Percentiles rank a stretch among this genome's conserved stretches.
Conservation (phyloP, 2,329 filamentous ascomycete species). For the Talaromyces atroroseus region DNA sequence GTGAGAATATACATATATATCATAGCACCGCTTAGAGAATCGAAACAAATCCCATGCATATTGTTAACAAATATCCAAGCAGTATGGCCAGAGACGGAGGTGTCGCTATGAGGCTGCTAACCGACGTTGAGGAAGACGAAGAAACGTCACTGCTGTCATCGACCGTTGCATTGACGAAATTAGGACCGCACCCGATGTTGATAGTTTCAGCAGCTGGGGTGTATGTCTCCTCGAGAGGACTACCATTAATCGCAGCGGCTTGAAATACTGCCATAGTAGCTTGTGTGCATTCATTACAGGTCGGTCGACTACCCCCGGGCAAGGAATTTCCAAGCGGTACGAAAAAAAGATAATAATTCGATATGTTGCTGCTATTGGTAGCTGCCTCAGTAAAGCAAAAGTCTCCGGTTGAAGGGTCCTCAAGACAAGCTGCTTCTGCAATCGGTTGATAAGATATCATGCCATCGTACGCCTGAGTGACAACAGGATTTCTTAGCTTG, state of each 20-base stretch:
- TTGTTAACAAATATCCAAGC: not conserved
- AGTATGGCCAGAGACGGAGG: not conserved
- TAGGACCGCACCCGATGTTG: constrained; percentile 57
- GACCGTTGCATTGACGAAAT: constrained; percentile 49
- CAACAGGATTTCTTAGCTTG: constrained; percentile 59
- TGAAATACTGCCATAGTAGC: constrained; percentile 80
- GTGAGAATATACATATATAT: not conserved
- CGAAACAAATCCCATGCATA: not conserved
- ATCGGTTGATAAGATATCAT: constrained; percentile 71
- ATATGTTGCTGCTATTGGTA: constrained; percentile 64
- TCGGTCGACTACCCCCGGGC: constrained; percentile 61
- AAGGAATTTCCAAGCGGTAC: constrained; percentile 71
- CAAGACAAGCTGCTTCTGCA: constrained; percentile 75
- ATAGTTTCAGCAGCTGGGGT: constrained; percentile 64
- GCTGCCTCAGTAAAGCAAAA: constrained; percentile 81
- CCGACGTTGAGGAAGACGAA: constrained; percentile 1
- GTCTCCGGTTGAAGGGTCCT: constrained; percentile 56
- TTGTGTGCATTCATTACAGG: constrained; percentile 69
- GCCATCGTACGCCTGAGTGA: constrained; percentile 68
- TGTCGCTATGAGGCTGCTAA: not conserved
- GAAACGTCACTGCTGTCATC: constrained; percentile 19
- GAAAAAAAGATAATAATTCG: constrained; percentile 78
- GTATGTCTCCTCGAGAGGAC: constrained; percentile 66
- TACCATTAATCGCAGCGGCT: constrained; percentile 59
- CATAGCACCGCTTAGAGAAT: not conserved